A percentile compares a stretch with the other conserved stretches of the same genome.
These are phyloP conservation scores for Leccinum uliginosum DNA, from an alignment of 768 basidiomycete genomes.

Conservation along the genomic window DNA sequence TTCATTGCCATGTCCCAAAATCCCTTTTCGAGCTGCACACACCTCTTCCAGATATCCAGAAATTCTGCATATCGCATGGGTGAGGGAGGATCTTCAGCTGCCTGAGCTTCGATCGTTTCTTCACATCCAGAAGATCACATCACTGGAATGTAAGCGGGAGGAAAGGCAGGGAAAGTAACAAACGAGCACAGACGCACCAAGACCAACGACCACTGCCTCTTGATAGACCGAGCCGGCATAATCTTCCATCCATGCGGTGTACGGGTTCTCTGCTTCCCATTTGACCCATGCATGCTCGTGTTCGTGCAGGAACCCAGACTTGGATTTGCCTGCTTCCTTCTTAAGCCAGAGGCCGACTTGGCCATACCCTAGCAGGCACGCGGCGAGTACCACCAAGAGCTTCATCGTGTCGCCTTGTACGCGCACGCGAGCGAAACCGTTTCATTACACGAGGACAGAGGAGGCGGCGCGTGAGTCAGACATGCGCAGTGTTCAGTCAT, in stretches of 20 bases:
- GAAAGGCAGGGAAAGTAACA: background rate
- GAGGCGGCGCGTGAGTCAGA: background rate
- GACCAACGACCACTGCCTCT: conserved; percentile 62
- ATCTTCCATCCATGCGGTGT: conserved; percentile 72
- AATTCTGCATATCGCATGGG: conserved; percentile 57
- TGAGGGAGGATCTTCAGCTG: conserved; percentile 61
- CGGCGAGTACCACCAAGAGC: conserved; percentile 75
- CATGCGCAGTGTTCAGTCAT: background rate
- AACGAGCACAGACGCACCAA: conserved; percentile 47
- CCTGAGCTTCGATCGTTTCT: conserved; percentile 74
- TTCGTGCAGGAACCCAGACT: background rate
- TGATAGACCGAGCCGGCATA: conserved; percentile 74
- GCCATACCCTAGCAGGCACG: conserved; percentile 89
- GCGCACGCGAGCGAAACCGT: background rate
- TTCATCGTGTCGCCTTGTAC: conserved; percentile 60
- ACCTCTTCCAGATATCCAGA: conserved; percentile 67
- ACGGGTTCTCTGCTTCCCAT: conserved; percentile 61
- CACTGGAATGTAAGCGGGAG: background rate
- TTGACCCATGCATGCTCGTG: conserved; percentile 42
- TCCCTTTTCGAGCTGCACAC: conserved; percentile 70
- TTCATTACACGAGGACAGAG: background rate
- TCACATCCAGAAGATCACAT: background rate
- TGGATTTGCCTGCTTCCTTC: conserved; percentile 43
- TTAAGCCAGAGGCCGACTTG: conserved; percentile 86
- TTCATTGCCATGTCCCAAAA: conserved; percentile 81